Conservation (phyloP, 164 flowering plant genomes). For the Euptelea pleiosperma region DNA sequence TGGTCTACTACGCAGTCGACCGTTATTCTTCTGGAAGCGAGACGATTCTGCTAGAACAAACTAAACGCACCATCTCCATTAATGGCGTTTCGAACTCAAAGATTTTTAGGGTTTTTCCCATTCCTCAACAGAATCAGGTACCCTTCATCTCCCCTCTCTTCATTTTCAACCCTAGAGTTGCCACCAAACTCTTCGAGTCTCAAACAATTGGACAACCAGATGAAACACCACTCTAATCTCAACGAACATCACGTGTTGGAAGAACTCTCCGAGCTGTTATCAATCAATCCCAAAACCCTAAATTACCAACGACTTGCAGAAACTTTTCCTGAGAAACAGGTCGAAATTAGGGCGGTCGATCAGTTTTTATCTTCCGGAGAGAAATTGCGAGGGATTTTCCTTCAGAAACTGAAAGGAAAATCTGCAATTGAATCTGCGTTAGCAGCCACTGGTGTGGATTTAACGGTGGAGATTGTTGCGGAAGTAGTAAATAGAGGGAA, state of each 20-base stretch:
- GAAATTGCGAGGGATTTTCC: slow-evolving; percentile 77
- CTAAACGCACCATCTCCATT: neutral
- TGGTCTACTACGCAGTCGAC: too few species aligned
- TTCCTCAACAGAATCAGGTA: slow-evolving; percentile 25
- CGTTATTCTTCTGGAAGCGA: neutral
- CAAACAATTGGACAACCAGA: slow-evolving; percentile 4
- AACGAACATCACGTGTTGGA: slow-evolving; percentile 40
- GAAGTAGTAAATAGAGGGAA: slow-evolving; percentile 66
- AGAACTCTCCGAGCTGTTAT: slow-evolving; percentile 53
- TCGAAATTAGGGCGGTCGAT: slow-evolving; percentile 32
- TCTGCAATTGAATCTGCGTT: slow-evolving; percentile 58
- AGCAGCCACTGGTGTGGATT: slow-evolving; percentile 29
- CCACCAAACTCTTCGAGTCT: neutral
- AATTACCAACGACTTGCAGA: slow-evolving; percentile 8
- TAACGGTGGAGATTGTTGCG: slow-evolving; percentile 46
- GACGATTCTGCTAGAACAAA: too few species aligned
- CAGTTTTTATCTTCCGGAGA: slow-evolving; percentile 64
- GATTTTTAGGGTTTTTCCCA: slow-evolving; percentile 9
- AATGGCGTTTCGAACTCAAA: slow-evolving; percentile 14
- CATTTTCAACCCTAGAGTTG: slow-evolving; percentile 23
- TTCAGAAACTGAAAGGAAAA: slow-evolving; percentile 68
- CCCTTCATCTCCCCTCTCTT: slow-evolving; percentile 13
- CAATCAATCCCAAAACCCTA: slow-evolving; percentile 22
- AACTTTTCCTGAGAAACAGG: slow-evolving; percentile 5
- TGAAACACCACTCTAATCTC: slow-evolving; percentile 8